Evolutionary conservation across 2,329 filamentous ascomycete species (phyloP).

Genomic region (Diplodia corticola): DNA sequence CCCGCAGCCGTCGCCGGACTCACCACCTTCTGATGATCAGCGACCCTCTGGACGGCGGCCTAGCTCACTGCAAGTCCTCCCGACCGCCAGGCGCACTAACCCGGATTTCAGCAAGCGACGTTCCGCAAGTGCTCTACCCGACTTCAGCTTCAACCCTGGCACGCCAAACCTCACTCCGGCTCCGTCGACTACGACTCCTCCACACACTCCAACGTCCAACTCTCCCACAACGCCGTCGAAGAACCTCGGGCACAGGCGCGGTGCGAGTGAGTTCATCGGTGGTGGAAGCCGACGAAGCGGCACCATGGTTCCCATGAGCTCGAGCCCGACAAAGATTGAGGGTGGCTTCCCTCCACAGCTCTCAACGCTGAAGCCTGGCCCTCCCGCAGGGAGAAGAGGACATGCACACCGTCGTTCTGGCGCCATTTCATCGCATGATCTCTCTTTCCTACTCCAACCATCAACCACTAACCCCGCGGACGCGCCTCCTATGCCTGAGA

Average conservation of each 20-base stretch:
- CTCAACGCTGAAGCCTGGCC: constrained; percentile 49
- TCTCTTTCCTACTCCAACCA: constrained; percentile 68
- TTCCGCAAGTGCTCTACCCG: constrained; percentile 47
- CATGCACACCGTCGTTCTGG: constrained; percentile 79
- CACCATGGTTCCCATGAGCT: constrained; percentile 61
- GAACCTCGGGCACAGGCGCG: constrained; percentile 67
- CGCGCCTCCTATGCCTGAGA: constrained; percentile 44
- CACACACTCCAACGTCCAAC: constrained; percentile 39
- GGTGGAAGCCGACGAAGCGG: constrained; percentile 57
- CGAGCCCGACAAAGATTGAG: constrained; percentile 68
- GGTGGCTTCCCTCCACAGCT: constrained; percentile 59
- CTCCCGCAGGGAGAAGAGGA: constrained; percentile 60
- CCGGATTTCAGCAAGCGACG: constrained; percentile 41
- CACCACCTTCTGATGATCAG: constrained; percentile 32
- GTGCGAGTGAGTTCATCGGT: constrained; percentile 84
- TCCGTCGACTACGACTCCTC: constrained; percentile 37
- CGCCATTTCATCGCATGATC: constrained; percentile 80
- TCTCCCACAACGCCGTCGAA: constrained; percentile 52
- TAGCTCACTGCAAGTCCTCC: constrained; percentile 41
- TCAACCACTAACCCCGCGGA: constrained; percentile 55
- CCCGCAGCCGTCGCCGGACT: constrained; percentile 41
- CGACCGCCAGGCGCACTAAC: constrained; percentile 32
- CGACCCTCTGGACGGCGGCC: constrained; percentile 38
- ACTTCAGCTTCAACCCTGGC: constrained; percentile 52
- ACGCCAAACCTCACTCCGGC: constrained; percentile 23